Evolutionary conservation across 495 filamentous ascomycete species (phyloP).

Genomic region (Penicillium mononematosum): DNA sequence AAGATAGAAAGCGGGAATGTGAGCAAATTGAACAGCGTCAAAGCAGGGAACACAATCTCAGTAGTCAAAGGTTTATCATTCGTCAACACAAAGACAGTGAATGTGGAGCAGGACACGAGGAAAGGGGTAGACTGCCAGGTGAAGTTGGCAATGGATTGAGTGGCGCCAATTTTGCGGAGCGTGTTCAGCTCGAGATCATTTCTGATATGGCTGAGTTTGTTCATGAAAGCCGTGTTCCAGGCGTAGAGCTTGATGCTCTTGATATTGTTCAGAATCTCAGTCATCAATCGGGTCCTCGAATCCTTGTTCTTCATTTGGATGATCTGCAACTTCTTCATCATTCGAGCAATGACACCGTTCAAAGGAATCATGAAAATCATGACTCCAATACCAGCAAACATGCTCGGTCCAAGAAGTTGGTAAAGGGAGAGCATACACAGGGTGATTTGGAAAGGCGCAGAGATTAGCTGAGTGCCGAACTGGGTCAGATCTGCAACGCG

Average conservation of each 20-base stretch:
- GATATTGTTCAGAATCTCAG: slow-evolving; percentile 98
- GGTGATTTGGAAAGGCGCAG: slow-evolving; percentile 92
- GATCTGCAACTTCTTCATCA: slow-evolving; percentile 95
- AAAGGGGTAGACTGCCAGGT: slow-evolving; percentile 99
- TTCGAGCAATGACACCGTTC: slow-evolving; percentile 86
- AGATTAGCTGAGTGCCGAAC: slow-evolving; percentile 92
- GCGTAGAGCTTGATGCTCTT: slow-evolving; percentile 99
- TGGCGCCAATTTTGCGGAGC: slow-evolving; percentile 90
- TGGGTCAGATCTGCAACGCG: slow-evolving; percentile 92
- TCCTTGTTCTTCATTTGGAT: slow-evolving; percentile 99
- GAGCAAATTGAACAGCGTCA: slow-evolving; percentile 89
- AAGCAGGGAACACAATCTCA: slow-evolving; percentile 91
- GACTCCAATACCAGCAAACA: slow-evolving; percentile 93
- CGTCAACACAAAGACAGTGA: slow-evolving; percentile 89
- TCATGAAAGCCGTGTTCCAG: slow-evolving; percentile 96
- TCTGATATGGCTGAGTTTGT: slow-evolving; percentile 89
- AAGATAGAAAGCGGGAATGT: slow-evolving; percentile 93
- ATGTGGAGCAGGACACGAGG: slow-evolving; percentile 95
- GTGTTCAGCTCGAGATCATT: slow-evolving; percentile 96
- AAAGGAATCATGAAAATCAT: slow-evolving; percentile 98
- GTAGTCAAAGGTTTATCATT: slow-evolving; percentile 79
- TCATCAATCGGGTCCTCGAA: slow-evolving; percentile 85
- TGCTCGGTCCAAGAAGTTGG: slow-evolving; percentile 85
- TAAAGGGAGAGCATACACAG: slow-evolving; percentile 96
- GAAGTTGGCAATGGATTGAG: slow-evolving; percentile 92